Evolutionary conservation across 305 asterid genomes (phyloP).

Genomic region (Withania somnifera): DNA sequence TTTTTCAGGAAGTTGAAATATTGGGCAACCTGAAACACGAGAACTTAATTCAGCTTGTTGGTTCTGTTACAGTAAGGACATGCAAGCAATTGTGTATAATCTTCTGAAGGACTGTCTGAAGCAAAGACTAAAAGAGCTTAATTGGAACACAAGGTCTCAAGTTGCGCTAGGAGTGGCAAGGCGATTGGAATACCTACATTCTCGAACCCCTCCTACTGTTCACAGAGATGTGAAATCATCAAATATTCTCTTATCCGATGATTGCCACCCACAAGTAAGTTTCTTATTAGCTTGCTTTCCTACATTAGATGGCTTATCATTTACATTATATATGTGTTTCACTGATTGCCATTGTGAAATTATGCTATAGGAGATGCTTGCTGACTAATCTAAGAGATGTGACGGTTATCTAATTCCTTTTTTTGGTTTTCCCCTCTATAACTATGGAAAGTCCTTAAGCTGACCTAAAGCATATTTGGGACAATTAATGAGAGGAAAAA

Average conservation of each 20-base stretch:
- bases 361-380: neutral
- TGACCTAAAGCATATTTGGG: neutral
- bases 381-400: neutral
- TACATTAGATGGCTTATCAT: neutral
- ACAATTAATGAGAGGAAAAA: neutral
- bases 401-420: neutral
- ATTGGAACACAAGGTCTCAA: conserved; percentile 56
- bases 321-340: neutral
- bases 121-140: conserved; percentile 38
- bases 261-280: conserved; percentile 48
- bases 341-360: neutral
- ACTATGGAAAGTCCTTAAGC: neutral
- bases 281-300: neutral
- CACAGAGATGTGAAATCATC: conserved; percentile 67
- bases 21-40: conserved; percentile 50
- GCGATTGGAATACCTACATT: conserved; percentile 62
- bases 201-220: conserved; percentile 46
- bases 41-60: conserved; percentile 45
- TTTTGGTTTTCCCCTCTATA: neutral
- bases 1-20: conserved; percentile 51
- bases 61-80: conserved; percentile 43
- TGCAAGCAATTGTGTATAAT: conserved; percentile 43
- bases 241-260: conserved; percentile 47
- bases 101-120: conserved; percentile 30
- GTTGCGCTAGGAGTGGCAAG: conserved; percentile 56